A percentile compares a stretch with the other conserved stretches of the same genome.
phyloP scores from a whole-genome alignment of 192 early-diverging fungal genomes.

The Coemansia sp. region DNA sequence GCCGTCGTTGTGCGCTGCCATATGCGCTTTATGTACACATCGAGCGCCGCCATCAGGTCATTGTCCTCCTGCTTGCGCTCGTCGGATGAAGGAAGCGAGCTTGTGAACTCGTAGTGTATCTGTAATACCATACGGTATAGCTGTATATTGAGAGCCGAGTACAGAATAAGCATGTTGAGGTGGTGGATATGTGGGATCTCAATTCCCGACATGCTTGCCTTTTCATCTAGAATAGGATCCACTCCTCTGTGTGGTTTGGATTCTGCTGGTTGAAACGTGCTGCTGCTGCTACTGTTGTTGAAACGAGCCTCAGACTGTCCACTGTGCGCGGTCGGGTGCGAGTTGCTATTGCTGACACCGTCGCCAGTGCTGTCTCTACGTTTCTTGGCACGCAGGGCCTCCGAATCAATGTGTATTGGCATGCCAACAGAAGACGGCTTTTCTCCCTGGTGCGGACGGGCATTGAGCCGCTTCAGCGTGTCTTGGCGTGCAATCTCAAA shows the following conservation, averaged over 20 bases:
- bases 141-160: constrained; percentile 50
- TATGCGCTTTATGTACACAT: constrained; percentile 42
- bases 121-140: constrained; percentile 56
- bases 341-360: constrained; percentile 4
- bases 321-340: not conserved
- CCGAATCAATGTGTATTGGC: not conserved
- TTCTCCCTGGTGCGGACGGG: constrained; percentile 2
- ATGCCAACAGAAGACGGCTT: not conserved
- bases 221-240: constrained; percentile 30
- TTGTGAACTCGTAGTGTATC: constrained; percentile 51
- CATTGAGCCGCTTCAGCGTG: constrained; percentile 27
- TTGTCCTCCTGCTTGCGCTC: constrained; percentile 34
- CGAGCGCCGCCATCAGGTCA: constrained; percentile 37
- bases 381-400: not conserved
- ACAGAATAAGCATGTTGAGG: constrained; percentile 50
- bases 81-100: constrained; percentile 27
- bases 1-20: constrained; percentile 42
- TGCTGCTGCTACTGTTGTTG: not conserved
- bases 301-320: not conserved
- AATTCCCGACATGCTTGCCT: constrained; percentile 31
- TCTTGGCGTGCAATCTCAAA: constrained; percentile 46
- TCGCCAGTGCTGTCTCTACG: not conserved
- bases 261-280: not conserved
- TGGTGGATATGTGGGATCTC: constrained; percentile 52
- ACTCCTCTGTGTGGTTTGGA: not conserved